These are phyloP conservation scores for Nakaseomyces uthaithaninus DNA, from an alignment of 1,139 yeast species.

Conservation along the genomic window DNA sequence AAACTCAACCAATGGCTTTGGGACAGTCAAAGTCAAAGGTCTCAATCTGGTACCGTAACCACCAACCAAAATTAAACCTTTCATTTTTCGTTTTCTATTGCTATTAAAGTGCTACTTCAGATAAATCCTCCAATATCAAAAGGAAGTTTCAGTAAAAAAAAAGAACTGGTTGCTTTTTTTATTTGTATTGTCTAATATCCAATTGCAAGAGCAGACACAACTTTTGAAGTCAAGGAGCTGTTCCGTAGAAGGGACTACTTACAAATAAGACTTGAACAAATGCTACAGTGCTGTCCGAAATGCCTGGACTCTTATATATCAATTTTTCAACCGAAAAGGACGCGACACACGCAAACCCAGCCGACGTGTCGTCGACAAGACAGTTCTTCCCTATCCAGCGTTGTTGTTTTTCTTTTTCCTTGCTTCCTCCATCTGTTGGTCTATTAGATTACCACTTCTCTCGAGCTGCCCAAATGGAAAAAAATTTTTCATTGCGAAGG, in stretches of 20 bases:
- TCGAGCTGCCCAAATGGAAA: too few species aligned
- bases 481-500: too few species aligned
- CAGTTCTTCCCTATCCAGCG: too few species aligned
- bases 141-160: too few species aligned
- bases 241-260: not conserved
- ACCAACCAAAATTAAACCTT: constrained; percentile 97
- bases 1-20: constrained; percentile 97
- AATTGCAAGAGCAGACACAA: too few species aligned
- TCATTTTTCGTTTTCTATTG: constrained; percentile 45
- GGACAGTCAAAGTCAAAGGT: constrained; percentile 93
- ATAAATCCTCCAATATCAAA: too few species aligned
- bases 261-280: not conserved
- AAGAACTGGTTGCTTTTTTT: too few species aligned
- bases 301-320: too few species aligned
- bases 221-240: constrained; percentile 3
- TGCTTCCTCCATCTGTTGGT: not conserved
- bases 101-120: too few species aligned
- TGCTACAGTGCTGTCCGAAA: too few species aligned
- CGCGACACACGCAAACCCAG: too few species aligned
- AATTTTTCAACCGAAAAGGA: constrained; percentile 1
- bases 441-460: not conserved
- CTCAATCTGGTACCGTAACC: constrained; percentile 99
- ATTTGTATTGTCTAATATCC: too few species aligned
- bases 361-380: constrained; percentile 1
- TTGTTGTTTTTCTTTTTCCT: not conserved